These are phyloP conservation scores for Globisporangium mamillatum DNA, from an alignment of 352 stramenopile species.

Conservation along the genomic window DNA sequence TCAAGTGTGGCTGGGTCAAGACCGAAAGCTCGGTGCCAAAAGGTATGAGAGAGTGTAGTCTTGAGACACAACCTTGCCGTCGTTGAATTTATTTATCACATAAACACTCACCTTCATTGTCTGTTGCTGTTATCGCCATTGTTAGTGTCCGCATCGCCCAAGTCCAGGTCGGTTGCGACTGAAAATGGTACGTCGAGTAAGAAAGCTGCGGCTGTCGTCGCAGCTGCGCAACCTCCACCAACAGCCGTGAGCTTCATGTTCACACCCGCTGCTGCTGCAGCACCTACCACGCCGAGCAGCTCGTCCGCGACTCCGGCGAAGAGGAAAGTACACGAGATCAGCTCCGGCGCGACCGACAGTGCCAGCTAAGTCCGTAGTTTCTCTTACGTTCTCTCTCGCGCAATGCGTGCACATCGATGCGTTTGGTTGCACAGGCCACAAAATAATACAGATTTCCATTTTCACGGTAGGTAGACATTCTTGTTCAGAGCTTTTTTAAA, in stretches of 20 bases:
- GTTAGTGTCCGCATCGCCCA: conserved; percentile 15
- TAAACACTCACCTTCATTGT: neutral
- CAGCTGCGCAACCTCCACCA: neutral
- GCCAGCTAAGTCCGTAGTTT: conserved; percentile 1
- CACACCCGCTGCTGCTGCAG: neutral
- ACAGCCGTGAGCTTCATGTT: neutral
- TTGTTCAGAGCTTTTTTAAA: too few species aligned
- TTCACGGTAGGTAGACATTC: neutral
- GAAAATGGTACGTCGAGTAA: conserved; percentile 5
- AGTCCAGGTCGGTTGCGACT: neutral
- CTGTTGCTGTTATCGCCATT: neutral
- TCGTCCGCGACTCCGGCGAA: conserved; percentile 34
- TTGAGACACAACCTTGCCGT: too few species aligned
- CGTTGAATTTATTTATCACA: neutral
- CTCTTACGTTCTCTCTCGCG: neutral
- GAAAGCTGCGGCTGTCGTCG: neutral
- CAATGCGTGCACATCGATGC: neutral
- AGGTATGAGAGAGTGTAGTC: conserved; percentile 26
- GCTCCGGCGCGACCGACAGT: conserved; percentile 7
- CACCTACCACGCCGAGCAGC: neutral
- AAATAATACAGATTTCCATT: neutral
- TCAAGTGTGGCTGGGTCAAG: conserved; percentile 86
- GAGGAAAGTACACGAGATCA: conserved; percentile 56
- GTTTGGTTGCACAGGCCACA: neutral
- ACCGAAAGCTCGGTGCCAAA: conserved; percentile 50